phyloP scores from a whole-genome alignment of 2,329 filamentous ascomycete species.

The Ophiostoma populinum region DNA sequence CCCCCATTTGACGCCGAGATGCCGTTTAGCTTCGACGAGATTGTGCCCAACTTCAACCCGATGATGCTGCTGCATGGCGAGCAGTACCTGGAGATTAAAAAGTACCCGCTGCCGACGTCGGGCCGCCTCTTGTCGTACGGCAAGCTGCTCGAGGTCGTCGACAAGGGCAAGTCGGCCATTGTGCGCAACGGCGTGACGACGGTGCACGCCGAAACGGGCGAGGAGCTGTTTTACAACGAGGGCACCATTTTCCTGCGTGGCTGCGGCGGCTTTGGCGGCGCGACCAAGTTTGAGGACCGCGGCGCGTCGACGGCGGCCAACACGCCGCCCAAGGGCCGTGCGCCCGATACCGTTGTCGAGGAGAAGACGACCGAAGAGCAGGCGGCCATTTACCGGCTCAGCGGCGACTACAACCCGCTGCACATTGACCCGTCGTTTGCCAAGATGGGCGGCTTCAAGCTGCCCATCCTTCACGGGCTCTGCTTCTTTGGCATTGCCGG shows the following conservation, averaged over 20 bases:
- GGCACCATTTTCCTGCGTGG: constrained; percentile 83
- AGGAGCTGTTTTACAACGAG: constrained; percentile 95
- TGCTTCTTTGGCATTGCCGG: constrained; percentile 85
- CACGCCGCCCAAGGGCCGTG: constrained; percentile 50
- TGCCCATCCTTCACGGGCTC: constrained; percentile 88
- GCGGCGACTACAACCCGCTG: constrained; percentile 88
- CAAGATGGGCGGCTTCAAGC: constrained; percentile 88
- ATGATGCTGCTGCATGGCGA: constrained; percentile 99
- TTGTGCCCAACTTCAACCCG: constrained; percentile 90
- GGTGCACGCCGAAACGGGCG: constrained; percentile 66
- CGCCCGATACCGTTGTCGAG: constrained; percentile 69
- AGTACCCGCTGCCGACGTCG: constrained; percentile 78
- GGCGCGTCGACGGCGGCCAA: constrained; percentile 68
- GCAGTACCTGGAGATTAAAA: constrained; percentile 89
- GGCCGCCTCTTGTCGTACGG: constrained; percentile 59
- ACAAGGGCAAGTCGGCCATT: constrained; percentile 84
- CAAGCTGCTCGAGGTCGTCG: constrained; percentile 80
- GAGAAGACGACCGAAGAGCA: constrained; percentile 78
- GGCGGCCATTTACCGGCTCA: constrained; percentile 82
- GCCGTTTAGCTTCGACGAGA: constrained; percentile 62
- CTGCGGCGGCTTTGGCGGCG: constrained; percentile 76
- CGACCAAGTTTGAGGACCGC: constrained; percentile 58
- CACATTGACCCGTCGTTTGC: constrained; percentile 91
- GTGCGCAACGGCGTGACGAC: constrained; percentile 68
- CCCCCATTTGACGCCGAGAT: constrained; percentile 75